These are phyloP conservation scores for Cladophialophora bantiana DNA, from an alignment of 2,329 filamentous ascomycete species.

Conservation along the genomic window DNA sequence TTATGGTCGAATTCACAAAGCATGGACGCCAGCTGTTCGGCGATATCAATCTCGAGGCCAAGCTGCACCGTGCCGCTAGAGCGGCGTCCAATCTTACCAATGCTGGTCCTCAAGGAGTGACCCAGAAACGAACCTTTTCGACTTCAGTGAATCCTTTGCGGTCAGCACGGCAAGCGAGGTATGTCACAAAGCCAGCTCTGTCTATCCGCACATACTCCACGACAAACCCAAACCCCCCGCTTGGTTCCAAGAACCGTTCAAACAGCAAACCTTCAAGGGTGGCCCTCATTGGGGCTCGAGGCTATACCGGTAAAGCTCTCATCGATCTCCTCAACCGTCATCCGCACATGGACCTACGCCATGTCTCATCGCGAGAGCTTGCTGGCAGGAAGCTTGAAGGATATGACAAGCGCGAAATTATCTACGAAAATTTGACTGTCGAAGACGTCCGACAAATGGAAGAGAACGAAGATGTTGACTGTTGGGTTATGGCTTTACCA, in stretches of 20 bases:
- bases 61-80: conserved; percentile 78
- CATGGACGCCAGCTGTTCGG: conserved; percentile 87
- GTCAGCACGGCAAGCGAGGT: conserved; percentile 29
- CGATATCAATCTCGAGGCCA: conserved; percentile 86
- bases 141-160: conserved; percentile 57
- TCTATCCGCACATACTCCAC: conserved; percentile 52
- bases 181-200: conserved; percentile 42
- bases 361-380: conserved; percentile 93
- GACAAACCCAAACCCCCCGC: conserved; percentile 88
- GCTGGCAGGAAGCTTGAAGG: conserved; percentile 85
- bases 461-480: conserved; percentile 83
- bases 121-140: conserved; percentile 71
- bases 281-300: conserved; percentile 87
- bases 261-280: conserved; percentile 80
- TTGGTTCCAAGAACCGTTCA: conserved; percentile 85
- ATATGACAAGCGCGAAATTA: conserved; percentile 89
- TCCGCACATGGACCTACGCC: conserved; percentile 84
- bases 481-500: conserved; percentile 96
- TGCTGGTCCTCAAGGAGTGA: conserved; percentile 52
- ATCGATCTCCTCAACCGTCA: conserved; percentile 87
- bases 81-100: conserved; percentile 65
- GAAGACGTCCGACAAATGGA: conserved; percentile 89
- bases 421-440: conserved; percentile 85
- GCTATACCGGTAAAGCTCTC: conserved; percentile 91
- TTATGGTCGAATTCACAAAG: conserved; percentile 84